A percentile compares a stretch with the other conserved stretches of the same genome.
These are phyloP conservation scores for Beta macrorhiza DNA, from an alignment of 179 eudicot genomes.

Conservation along the genomic window DNA sequence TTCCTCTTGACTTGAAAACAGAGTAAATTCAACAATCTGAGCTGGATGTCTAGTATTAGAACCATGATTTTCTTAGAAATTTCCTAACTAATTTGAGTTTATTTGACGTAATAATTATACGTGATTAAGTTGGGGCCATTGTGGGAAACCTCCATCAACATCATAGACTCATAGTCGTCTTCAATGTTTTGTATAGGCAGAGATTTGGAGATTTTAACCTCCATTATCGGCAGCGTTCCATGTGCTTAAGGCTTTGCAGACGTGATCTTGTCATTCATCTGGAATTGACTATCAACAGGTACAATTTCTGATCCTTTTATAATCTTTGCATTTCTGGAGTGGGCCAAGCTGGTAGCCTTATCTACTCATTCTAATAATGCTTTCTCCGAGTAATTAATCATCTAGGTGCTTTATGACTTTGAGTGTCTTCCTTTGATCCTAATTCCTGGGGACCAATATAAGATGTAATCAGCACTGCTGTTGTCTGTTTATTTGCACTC, in stretches of 20 bases:
- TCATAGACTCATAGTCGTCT: conserved; percentile 17
- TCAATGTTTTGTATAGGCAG: conserved; percentile 25
- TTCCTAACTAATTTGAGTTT: conserved; percentile 8
- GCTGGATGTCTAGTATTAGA: conserved; percentile 23
- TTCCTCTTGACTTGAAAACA: not conserved
- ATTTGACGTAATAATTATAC: conserved; percentile 12
- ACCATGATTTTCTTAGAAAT: conserved; percentile 12
- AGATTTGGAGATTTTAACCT: conserved; percentile 26
- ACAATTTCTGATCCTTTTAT: conserved; percentile 18
- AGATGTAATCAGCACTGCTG: not conserved
- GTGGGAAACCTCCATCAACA: conserved; percentile 24
- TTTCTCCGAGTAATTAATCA: conserved; percentile 5
- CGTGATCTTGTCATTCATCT: conserved; percentile 24
- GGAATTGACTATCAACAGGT: conserved; percentile 33
- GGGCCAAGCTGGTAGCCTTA: conserved; percentile 17
- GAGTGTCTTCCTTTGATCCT: not conserved
- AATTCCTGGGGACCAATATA: not conserved
- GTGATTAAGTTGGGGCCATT: conserved; percentile 26
- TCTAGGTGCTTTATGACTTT: conserved; percentile 12
- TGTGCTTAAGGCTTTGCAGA: conserved; percentile 31
- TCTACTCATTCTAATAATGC: conserved; percentile 25
- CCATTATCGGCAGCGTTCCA: conserved; percentile 20
- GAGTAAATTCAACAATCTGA: conserved; percentile 14
- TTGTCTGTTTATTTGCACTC: not conserved
- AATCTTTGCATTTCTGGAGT: conserved; percentile 19